Evolutionary conservation across 2,329 filamentous ascomycete species (phyloP).

Genomic region (Periconia macrospinosa): DNA sequence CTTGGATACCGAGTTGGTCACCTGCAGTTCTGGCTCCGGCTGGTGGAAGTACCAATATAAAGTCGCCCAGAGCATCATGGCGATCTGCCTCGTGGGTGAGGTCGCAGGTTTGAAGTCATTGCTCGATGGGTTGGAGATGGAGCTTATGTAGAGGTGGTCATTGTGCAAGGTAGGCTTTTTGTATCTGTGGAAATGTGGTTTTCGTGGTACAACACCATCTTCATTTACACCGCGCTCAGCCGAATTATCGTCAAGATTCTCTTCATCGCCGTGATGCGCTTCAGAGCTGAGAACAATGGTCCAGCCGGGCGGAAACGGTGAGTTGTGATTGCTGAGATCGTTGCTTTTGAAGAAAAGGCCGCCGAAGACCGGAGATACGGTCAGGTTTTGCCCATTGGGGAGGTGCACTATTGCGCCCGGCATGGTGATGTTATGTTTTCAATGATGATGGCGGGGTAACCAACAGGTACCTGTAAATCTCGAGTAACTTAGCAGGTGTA

Average conservation of each 20-base stretch:
- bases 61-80: constrained; percentile 95
- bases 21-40: constrained; percentile 65
- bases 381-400: constrained; percentile 84
- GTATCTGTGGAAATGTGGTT: constrained; percentile 64
- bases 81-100: constrained; percentile 85
- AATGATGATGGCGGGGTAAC: constrained; percentile 28
- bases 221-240: constrained; percentile 10
- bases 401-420: constrained; percentile 63
- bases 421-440: constrained; percentile 29
- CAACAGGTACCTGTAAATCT: too few relatives aligned
- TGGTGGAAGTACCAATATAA: constrained; percentile 99
- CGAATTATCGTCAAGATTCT: constrained; percentile 33
- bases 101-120: constrained; percentile 77
- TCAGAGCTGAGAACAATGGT: constrained; percentile 82
- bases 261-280: constrained; percentile 43
- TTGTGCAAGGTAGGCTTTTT: constrained; percentile 72
- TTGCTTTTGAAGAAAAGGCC: constrained; percentile 87
- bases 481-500: constrained; percentile 5
- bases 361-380: constrained; percentile 84
- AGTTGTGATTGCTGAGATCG: constrained; percentile 66
- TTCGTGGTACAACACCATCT: constrained; percentile 17
- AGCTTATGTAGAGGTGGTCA: constrained; percentile 89
- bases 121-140: constrained; percentile 80
- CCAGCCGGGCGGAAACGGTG: constrained; percentile 83
- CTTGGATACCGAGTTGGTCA: constrained; percentile 65